Evolutionary conservation across 257 asterid species (phyloP).

Genomic region (Solanum lycopersicoides): DNA sequence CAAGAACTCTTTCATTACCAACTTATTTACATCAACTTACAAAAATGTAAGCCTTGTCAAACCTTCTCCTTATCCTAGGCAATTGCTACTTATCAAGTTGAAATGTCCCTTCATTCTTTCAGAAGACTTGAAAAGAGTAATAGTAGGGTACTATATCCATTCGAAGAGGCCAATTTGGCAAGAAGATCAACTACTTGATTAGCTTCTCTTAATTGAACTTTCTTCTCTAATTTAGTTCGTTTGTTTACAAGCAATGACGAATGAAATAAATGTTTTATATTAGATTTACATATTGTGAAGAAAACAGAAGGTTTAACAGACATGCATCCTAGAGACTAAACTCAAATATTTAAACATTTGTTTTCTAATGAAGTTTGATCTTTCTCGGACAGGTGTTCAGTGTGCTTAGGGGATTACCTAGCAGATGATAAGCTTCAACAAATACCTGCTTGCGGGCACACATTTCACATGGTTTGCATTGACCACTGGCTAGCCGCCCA

Average conservation of each 20-base stretch:
- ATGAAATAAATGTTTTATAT: not conserved
- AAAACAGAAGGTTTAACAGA: not conserved
- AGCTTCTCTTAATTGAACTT: not conserved
- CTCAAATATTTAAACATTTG: not conserved
- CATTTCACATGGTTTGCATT: constrained; percentile 78
- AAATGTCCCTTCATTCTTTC: not conserved
- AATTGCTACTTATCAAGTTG: not conserved
- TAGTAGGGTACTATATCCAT: not conserved
- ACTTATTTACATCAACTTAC: not conserved
- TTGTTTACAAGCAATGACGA: not conserved
- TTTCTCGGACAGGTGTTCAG: constrained; percentile 50
- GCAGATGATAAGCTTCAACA: constrained; percentile 69
- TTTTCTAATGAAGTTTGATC: not conserved
- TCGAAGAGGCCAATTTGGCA: not conserved
- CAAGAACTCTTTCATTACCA: not conserved
- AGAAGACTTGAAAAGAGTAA: not conserved
- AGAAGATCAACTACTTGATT: not conserved
- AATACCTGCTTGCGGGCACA: constrained; percentile 76
- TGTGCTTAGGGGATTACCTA: constrained; percentile 73
- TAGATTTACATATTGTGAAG: not conserved
- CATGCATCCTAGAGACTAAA: not conserved
- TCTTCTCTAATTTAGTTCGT: not conserved
- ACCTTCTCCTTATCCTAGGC: not conserved
- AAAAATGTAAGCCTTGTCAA: not conserved
- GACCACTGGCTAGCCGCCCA: constrained; percentile 71